Percentiles rank a stretch among this genome's conserved stretches.
Conservation (phyloP, 441 rosid genomes). For the Pelargonium cotyledonis region DNA sequence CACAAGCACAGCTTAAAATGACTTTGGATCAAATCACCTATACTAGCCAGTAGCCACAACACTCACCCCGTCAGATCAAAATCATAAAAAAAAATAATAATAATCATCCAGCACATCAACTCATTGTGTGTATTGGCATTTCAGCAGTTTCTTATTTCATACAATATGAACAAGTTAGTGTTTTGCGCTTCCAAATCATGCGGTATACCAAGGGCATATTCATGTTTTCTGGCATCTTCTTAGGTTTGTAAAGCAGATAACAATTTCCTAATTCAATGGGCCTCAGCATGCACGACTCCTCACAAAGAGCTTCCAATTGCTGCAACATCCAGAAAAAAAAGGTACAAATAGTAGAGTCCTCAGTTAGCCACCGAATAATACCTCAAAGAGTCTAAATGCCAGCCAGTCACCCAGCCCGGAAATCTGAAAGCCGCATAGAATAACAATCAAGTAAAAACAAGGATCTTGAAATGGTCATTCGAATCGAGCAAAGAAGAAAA, state of each 20-base stretch:
- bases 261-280: conserved; percentile 15
- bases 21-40: too few species aligned
- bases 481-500: background rate
- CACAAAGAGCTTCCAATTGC: conserved; percentile 30
- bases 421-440: conserved; percentile 37
- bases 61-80: too few species aligned
- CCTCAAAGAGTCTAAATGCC: conserved; percentile 24
- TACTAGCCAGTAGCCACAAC: too few species aligned
- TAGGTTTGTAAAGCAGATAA: conserved; percentile 15
- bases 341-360: conserved; percentile 22
- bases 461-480: background rate
- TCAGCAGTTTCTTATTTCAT: conserved; percentile 22
- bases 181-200: conserved; percentile 15
- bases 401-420: conserved; percentile 32
- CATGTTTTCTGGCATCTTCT: conserved; percentile 16
- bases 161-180: conserved; percentile 29
- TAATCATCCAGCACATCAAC: background rate
- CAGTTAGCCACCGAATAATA: conserved; percentile 20
- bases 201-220: conserved; percentile 16
- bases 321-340: conserved; percentile 30
- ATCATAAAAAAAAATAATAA: conserved; percentile 1
- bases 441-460: conserved; percentile 11
- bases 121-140: conserved; percentile 18
- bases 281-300: conserved; percentile 8
- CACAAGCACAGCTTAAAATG: too few species aligned